Conservation (phyloP, 805 yeast species). For the Starmerella lactis-condensi region DNA sequence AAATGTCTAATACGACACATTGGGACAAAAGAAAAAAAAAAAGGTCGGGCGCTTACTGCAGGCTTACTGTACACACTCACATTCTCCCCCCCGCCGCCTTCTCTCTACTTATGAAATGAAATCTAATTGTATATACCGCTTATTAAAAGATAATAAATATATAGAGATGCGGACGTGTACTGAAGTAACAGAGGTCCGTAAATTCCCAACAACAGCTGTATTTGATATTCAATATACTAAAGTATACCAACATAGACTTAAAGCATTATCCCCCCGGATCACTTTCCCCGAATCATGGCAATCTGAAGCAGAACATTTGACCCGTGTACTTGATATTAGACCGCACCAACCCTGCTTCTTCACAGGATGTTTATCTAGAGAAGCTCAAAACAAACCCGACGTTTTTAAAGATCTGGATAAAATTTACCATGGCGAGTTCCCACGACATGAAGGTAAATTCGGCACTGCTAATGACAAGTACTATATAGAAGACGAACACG, state of each 20-base stretch:
- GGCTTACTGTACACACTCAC: no score
- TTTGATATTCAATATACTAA: constrained; percentile 35
- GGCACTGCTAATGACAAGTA: constrained; percentile 33
- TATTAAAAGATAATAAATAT: no score
- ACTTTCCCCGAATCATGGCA: constrained; percentile 29
- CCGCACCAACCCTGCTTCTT: constrained; percentile 57
- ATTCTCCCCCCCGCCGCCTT: no score
- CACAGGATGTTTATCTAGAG: constrained; percentile 70
- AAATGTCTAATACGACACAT: no score
- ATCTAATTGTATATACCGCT: no score
- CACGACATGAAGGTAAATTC: constrained; percentile 20
- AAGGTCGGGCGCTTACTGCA: no score
- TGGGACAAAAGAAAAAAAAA: no score
- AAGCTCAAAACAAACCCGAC: constrained; percentile 69
- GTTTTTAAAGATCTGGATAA: constrained; percentile 58
- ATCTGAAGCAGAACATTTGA: constrained; percentile 37
- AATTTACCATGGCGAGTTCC: constrained; percentile 15
- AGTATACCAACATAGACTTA: constrained; percentile 37
- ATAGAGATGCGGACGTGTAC: no score
- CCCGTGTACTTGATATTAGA: constrained; percentile 42
- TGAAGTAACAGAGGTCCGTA: no score
- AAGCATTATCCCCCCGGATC: constrained; percentile 30
- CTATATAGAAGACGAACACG: constrained; percentile 82
- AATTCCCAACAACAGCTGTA: neutral
- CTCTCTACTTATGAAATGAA: no score